Evolutionary conservation across 1,284 basidiomycete species (phyloP), one percentile per base, ranked within the genome.

Genomic region (Pseudozyma thailandica): DNA sequence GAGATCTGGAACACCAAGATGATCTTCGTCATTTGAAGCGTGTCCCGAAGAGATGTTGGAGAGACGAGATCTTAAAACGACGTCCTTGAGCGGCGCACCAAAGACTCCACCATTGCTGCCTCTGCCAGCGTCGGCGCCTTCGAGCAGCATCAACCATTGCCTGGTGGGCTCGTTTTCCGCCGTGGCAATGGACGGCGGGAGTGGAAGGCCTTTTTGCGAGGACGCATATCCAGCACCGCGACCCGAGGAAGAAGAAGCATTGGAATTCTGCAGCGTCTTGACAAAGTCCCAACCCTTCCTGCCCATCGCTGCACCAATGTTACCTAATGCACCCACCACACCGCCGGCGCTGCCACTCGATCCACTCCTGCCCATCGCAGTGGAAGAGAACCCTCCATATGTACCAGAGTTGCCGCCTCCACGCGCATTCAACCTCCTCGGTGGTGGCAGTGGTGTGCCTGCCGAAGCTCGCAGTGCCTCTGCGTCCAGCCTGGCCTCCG

Each of bases 211-310:
- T n/a, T 16, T n/a, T 23, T 43, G 50, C 27, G 42, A 50, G 30
- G 37, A 18, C 4, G 45, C 35, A 12, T 44, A 38, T 16, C 27
- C 31, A 15, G 21, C 56, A 21, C 41, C 26, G 23, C 48, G 42
- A 10, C 37, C 43, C 23, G 49, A 31, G 18, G 50, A 6, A 37
- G 35, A 18, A 23, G 48, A 25, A 30, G 15, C 23, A 30, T 52
- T 57, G n/a, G 55, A 52, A 12, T 18, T 52, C 18, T 68, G 62
- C 26, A 69, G 44, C 26, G 58, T 72, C 26, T 68, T 74, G 42
- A 77, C 53, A 46, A 77, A 71, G 41, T 74, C 75, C 75, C 73
- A 77, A 0, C 75, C 75, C 38, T 45, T 61, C n/a, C 61, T 56
- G 16, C 75, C 74, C 43, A 77, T 72, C 7, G 74, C 74, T 16